These are phyloP conservation scores for Saraca asoca DNA, from an alignment of 331 rosid genomes.

Conservation along the genomic window DNA sequence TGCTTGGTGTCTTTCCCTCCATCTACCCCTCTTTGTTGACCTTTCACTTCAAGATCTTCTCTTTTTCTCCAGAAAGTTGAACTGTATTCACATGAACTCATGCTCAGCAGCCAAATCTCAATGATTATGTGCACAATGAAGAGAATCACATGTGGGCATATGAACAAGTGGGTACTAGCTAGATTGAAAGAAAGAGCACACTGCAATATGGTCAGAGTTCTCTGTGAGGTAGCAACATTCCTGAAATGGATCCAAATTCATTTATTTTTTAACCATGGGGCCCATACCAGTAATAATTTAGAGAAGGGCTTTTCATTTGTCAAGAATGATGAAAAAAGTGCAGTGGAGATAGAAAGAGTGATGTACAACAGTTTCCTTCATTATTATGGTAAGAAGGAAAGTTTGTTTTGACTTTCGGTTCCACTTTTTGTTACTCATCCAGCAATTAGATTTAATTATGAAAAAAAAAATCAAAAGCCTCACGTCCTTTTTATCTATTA, in stretches of 20 bases:
- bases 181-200: background rate
- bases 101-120: conserved; percentile 12
- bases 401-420: conserved; percentile 41
- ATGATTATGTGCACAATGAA: conserved; percentile 23
- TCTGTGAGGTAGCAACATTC: background rate
- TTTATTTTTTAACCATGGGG: conserved; percentile 27
- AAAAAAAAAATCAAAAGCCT: too few relatives aligned
- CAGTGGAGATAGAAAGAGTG: conserved; percentile 21
- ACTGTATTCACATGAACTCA: conserved; percentile 30
- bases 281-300: conserved; percentile 39
- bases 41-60: background rate
- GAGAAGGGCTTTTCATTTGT: background rate
- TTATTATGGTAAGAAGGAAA: background rate
- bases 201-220: conserved; percentile 22
- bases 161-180: background rate
- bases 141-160: conserved; percentile 27
- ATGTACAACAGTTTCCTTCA: conserved; percentile 26
- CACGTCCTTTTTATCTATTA: too few relatives aligned
- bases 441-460: too few relatives aligned
- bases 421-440: conserved; percentile 30
- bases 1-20: too few relatives aligned
- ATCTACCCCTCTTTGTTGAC: too few relatives aligned
- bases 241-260: background rate
- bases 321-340: conserved; percentile 20
- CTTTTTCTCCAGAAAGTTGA: background rate